Conservation (phyloP, 768 basidiomycete species). For the Lentinula aciculospora region DNA sequence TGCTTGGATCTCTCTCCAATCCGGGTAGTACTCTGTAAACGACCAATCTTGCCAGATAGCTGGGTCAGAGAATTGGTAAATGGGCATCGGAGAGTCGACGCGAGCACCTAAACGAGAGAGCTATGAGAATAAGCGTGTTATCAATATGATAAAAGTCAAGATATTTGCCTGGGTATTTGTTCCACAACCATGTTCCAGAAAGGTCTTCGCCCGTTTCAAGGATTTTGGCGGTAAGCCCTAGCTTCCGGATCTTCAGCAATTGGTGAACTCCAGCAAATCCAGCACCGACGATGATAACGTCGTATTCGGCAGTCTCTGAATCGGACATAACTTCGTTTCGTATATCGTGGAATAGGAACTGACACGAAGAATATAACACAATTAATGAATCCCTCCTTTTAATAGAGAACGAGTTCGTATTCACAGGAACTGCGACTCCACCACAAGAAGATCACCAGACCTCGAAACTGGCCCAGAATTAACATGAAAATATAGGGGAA, state of each 20-base stretch:
- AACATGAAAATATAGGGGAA: no score
- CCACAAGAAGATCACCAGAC: no score
- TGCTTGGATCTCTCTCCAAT: neutral
- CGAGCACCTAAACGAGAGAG: neutral
- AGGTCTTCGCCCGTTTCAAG: neutral
- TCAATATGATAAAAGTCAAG: neutral
- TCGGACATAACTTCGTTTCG: no score
- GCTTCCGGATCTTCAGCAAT: neutral
- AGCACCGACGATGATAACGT: constrained; percentile 1
- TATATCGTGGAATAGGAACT: no score
- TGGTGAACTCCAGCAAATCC: neutral
- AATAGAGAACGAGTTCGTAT: no score
- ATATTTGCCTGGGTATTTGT: neutral
- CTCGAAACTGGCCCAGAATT: no score
- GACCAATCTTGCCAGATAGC: neutral
- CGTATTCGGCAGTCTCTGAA: neutral
- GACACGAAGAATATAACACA: no score
- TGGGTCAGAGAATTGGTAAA: constrained; percentile 7
- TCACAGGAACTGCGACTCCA: no score
- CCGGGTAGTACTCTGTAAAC: neutral
- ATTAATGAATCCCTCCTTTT: no score
- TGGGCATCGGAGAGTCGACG: neutral
- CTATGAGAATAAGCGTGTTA: neutral
- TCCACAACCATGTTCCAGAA: constrained; percentile 3
- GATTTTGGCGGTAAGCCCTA: constrained; percentile 1